Percentiles rank a stretch among this genome's conserved stretches.
These are phyloP conservation scores for Zymoseptoria pseudotritici DNA, from an alignment of 2,329 filamentous ascomycete species.

Conservation along the genomic window DNA sequence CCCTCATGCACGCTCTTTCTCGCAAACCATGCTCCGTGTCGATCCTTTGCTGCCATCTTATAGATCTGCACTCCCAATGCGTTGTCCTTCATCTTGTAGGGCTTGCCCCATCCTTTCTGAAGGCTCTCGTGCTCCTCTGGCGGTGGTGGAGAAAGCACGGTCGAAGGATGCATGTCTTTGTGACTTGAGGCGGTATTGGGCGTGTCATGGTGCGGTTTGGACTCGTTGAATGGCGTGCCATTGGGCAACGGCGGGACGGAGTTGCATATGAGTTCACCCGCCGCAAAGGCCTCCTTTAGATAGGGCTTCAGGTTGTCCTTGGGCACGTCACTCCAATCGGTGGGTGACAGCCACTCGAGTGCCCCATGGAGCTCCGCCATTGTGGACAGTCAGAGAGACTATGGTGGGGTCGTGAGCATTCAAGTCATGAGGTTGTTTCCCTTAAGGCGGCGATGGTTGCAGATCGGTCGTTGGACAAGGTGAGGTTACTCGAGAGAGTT, in stretches of 20 bases:
- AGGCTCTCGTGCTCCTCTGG: slow-evolving; percentile 51
- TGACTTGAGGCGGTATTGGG: slow-evolving; percentile 45
- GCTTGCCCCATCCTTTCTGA: slow-evolving; percentile 79
- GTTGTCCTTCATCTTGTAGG: slow-evolving; percentile 70
- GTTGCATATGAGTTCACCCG: slow-evolving; percentile 65
- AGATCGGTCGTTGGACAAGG: background rate
- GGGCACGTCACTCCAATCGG: slow-evolving; percentile 40
- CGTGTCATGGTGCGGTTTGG: slow-evolving; percentile 51
- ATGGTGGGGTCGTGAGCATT: background rate
- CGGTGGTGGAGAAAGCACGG: slow-evolving; percentile 43
- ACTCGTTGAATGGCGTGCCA: slow-evolving; percentile 37
- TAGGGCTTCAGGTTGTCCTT: slow-evolving; percentile 34
- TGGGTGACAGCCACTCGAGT: slow-evolving; percentile 37
- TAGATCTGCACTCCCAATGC: slow-evolving; percentile 70
- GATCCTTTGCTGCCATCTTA: slow-evolving; percentile 71
- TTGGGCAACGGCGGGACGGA: slow-evolving; percentile 59
- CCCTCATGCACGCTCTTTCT: slow-evolving; percentile 74
- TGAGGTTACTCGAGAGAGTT: background rate
- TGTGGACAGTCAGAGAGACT: slow-evolving; percentile 1
- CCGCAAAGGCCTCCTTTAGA: slow-evolving; percentile 35
- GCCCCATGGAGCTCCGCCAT: slow-evolving; percentile 41
- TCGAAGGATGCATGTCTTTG: slow-evolving; percentile 47
- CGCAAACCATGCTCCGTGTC: slow-evolving; percentile 84
- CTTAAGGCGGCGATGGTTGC: background rate
- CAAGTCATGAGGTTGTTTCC: background rate